Evolutionary conservation across 306 rosid genomes (phyloP), one percentile per base, ranked within the genome.

Genomic region (Prunus armeniaca): DNA sequence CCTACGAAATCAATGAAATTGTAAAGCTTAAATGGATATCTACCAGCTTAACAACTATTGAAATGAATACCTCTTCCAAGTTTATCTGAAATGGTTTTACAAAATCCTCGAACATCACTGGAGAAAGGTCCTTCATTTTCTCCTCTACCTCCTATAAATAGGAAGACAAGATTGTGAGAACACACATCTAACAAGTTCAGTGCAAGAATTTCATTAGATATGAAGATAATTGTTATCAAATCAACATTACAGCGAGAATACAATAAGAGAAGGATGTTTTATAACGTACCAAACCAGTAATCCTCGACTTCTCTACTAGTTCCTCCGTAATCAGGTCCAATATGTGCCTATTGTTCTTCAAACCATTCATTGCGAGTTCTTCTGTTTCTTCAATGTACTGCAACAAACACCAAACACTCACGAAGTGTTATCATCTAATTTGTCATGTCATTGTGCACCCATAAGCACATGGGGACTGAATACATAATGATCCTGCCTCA

Each of bases 371-470:
- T 22, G 99, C 97, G 64, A 92, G 87, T 85, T 95, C 97, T 88
- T 95, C 97, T 1, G 99, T 88, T 76, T 89, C 97, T 79, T 95
- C 97, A 41, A 95, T 90, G 86, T 90, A 95, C 99, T 95, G 97
- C 85, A 82, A 55, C 51, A n/a, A 71, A 58, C 73, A 82, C 28
- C 76, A 64, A 72, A 72, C 61, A 76, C 30, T 19, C 74, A 69
- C 60, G 75, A 71, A 70, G 19, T 38, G 65, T 45, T 14, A 25
- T 27, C 24, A 68, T 46, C 72, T 68, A 57, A 68, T 2, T 66
- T 65, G 28, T 46, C 34, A 17, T 69, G 25, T 49, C 73, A 25
- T 11, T 46, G 13, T 47, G 41, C 56, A 45, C 72, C 60, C 14
- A 47, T 49, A 49, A n/a, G 15, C 15, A 34, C 49, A 17, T 56